phyloP scores from a whole-genome alignment of 2,329 filamentous ascomycete species.

The Teratosphaeria pseudoeucalypti region DNA sequence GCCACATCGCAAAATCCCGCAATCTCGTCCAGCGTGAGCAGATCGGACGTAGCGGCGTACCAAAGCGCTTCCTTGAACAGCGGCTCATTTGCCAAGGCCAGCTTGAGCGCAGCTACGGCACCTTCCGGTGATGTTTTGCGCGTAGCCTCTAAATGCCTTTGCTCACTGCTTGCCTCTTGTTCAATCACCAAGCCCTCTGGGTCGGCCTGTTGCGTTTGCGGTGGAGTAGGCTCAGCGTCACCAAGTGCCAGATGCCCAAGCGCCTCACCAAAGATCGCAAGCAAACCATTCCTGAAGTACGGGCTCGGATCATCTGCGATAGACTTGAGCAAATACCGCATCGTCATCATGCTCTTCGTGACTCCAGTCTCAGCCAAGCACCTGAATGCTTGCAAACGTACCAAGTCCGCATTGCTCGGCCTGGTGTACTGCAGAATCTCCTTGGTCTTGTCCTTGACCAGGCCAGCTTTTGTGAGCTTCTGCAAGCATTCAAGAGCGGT shows the following conservation, averaged over 20 bases:
- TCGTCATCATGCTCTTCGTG: slow-evolving; percentile 39
- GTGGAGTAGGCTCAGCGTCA: slow-evolving; percentile 28
- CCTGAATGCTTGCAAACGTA: slow-evolving; percentile 49
- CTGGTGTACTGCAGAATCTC: slow-evolving; percentile 54
- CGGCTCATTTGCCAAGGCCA: slow-evolving; percentile 39
- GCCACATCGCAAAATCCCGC: slow-evolving; percentile 49
- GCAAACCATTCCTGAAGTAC: slow-evolving; percentile 44
- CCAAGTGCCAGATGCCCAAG: slow-evolving; percentile 51
- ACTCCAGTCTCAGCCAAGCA: slow-evolving; percentile 48
- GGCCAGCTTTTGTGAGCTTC: slow-evolving; percentile 43
- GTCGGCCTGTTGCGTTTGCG: slow-evolving; percentile 22
- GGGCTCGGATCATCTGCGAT: slow-evolving; percentile 48
- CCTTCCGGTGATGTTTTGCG: slow-evolving; percentile 47
- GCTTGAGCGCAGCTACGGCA: slow-evolving; percentile 46
- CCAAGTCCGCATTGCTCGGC: slow-evolving; percentile 48
- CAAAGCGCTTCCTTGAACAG: slow-evolving; percentile 45
- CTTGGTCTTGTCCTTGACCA: slow-evolving; percentile 42
- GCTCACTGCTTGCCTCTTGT: slow-evolving; percentile 41
- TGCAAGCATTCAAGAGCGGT: slow-evolving; percentile 51
- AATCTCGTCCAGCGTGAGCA: slow-evolving; percentile 43
- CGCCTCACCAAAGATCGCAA: slow-evolving; percentile 43
- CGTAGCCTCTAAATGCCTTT: slow-evolving; percentile 43
- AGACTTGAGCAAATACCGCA: slow-evolving; percentile 47
- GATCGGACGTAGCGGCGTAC: slow-evolving; percentile 43
- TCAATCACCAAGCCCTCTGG: slow-evolving; percentile 46